Evolutionary conservation across 2,329 filamentous ascomycete genomes (phyloP).

Genomic region (Trichothecium roseum): DNA sequence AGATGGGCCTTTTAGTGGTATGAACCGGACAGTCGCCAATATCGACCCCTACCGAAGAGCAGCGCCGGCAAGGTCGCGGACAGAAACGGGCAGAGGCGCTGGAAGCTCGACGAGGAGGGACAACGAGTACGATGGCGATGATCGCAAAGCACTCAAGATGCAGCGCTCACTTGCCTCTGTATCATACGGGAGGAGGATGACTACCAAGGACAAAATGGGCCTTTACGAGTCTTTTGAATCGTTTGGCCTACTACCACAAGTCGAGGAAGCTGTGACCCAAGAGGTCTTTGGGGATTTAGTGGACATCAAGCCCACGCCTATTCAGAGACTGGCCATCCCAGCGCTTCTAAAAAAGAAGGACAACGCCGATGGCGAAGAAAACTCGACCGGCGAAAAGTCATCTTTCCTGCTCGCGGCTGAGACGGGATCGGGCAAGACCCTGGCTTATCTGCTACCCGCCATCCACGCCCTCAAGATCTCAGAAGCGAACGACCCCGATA

Average conservation of each 20-base stretch:
- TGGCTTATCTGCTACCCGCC: slow-evolving; percentile 80
- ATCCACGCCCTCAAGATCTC: slow-evolving; percentile 77
- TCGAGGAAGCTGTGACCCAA: slow-evolving; percentile 60
- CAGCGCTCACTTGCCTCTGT: slow-evolving; percentile 68
- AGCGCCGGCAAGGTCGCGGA: slow-evolving; percentile 10
- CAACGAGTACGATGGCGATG: slow-evolving; percentile 11
- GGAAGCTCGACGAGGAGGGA: slow-evolving; percentile 24
- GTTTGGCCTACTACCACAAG: slow-evolving; percentile 61
- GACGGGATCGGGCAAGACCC: slow-evolving; percentile 92
- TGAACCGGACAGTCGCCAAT: slow-evolving; percentile 43
- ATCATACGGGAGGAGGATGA: slow-evolving; percentile 56
- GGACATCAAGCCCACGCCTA: slow-evolving; percentile 73
- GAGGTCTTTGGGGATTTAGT: slow-evolving; percentile 68
- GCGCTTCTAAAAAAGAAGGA: slow-evolving; percentile 51
- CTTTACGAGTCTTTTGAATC: slow-evolving; percentile 71
- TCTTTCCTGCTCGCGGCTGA: slow-evolving; percentile 81
- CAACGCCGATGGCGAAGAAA: slow-evolving; percentile 10
- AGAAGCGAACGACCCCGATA: slow-evolving; percentile 49
- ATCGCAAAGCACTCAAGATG: slow-evolving; percentile 83
- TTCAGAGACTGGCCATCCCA: slow-evolving; percentile 83
- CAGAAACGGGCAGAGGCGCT: slow-evolving; percentile 10
- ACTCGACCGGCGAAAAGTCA: slow-evolving; percentile 27
- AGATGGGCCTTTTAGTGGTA: slow-evolving; percentile 42
- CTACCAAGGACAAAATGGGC: slow-evolving; percentile 44
- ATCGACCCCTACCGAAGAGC: slow-evolving; percentile 11